Evolutionary conservation across 1,284 basidiomycete genomes (phyloP).

Genomic region (Xanthoconium separans): DNA sequence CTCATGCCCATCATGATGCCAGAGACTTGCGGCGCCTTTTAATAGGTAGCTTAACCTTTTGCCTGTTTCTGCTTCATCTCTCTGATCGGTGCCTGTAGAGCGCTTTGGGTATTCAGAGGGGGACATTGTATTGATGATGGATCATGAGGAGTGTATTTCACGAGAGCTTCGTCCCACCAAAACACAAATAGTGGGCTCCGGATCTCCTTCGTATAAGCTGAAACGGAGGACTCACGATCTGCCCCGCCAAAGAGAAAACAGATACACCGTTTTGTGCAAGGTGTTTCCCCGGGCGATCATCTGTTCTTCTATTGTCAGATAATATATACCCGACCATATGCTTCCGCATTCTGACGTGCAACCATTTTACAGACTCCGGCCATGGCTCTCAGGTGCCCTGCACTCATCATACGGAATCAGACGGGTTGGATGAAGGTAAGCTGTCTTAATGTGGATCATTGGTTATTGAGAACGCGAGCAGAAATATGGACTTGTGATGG

Average conservation of each 20-base stretch:
- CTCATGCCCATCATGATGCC: conserved; percentile 16
- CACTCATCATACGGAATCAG: conserved; percentile 30
- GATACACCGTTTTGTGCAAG: conserved; percentile 31
- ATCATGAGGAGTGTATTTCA: conserved; percentile 14
- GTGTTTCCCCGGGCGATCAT: conserved; percentile 32
- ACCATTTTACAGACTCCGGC: conserved; percentile 31
- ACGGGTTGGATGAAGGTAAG: conserved; percentile 41
- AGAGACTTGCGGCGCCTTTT: conserved; percentile 14
- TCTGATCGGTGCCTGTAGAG: conserved; percentile 13
- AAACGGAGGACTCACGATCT: background rate
- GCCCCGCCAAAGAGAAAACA: conserved; percentile 32
- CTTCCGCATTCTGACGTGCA: conserved; percentile 1
- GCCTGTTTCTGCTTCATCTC: background rate
- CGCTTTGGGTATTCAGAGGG: conserved; percentile 25
- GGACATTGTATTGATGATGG: conserved; percentile 34
- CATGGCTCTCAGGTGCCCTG: conserved; percentile 36
- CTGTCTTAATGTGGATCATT: background rate
- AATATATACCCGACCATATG: background rate
- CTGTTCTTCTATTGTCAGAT: conserved; percentile 41
- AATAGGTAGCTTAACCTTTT: conserved; percentile 13
- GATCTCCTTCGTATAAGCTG: background rate
- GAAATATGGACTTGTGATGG: conserved; percentile 23
- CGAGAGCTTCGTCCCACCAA: conserved; percentile 20
- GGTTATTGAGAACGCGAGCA: conserved; percentile 4
- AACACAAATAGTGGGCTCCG: conserved; percentile 28